These are phyloP conservation scores for Populus hybrid DNA, from an alignment of 441 rosid species.

Conservation along the genomic window DNA sequence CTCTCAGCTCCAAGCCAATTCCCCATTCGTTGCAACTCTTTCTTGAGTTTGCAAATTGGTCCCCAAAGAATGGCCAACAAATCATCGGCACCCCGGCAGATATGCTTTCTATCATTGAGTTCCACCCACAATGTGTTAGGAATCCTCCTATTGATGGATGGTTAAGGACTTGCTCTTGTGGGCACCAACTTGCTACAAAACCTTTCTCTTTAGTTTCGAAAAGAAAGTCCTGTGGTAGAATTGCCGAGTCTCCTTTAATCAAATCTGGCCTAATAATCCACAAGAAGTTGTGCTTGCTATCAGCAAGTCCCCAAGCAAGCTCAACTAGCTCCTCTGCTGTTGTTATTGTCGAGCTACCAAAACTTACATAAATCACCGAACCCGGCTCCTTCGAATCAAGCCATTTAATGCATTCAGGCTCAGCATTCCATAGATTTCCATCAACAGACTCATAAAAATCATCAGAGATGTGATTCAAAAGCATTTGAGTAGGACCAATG, in stretches of 20 bases:
- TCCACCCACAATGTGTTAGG: slow-evolving; percentile 29
- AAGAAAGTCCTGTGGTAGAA: slow-evolving; percentile 41
- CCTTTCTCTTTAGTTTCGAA: slow-evolving; percentile 42
- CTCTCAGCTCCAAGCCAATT: slow-evolving; percentile 45
- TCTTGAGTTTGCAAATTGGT: slow-evolving; percentile 50
- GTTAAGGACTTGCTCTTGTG: slow-evolving; percentile 48
- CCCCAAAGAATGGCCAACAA: slow-evolving; percentile 62
- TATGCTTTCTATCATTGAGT: slow-evolving; percentile 47
- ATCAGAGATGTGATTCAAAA: slow-evolving; percentile 18
- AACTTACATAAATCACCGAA: slow-evolving; percentile 47
- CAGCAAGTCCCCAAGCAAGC: slow-evolving; percentile 59
- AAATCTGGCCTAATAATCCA: slow-evolving; percentile 55
- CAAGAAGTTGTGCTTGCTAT: slow-evolving; percentile 41
- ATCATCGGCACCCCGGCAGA: slow-evolving; percentile 48
- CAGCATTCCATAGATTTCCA: slow-evolving; percentile 49
- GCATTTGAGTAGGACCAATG: slow-evolving; percentile 39
- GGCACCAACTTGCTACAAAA: slow-evolving; percentile 44
- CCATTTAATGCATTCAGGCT: slow-evolving; percentile 43
- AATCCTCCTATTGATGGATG: slow-evolving; percentile 46
- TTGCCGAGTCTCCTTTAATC: slow-evolving; percentile 36
- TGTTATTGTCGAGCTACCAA: slow-evolving; percentile 48
- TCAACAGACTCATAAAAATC: slow-evolving; percentile 19
- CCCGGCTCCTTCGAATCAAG: slow-evolving; percentile 37
- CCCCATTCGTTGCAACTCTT: slow-evolving; percentile 54
- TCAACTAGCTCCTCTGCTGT: slow-evolving; percentile 37